phyloP scores from a whole-genome alignment of 306 rosid species.

The Albizia julibrissin region DNA sequence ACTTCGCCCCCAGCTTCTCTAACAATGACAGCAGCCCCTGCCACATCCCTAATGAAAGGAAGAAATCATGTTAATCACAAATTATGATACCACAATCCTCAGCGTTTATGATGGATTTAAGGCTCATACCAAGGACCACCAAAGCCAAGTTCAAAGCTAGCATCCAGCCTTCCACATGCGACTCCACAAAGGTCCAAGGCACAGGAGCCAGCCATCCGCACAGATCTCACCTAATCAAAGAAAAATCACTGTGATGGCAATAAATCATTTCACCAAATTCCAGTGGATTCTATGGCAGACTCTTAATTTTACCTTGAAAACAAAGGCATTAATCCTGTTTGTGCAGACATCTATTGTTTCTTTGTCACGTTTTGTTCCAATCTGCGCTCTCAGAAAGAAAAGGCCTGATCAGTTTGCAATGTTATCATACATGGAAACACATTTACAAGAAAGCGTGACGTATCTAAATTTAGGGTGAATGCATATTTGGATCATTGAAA shows the following conservation, averaged over 20 bases:
- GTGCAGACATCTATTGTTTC: conserved; percentile 63
- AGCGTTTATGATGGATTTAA: conserved; percentile 1
- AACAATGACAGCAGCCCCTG: conserved; percentile 80
- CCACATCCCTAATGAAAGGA: conserved; percentile 74
- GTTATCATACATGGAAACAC: conserved; percentile 13
- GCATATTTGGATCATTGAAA: background rate
- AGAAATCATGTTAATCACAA: conserved; percentile 19
- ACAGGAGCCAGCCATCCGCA: conserved; percentile 81
- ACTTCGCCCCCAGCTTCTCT: conserved; percentile 86
- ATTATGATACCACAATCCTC: conserved; percentile 7
- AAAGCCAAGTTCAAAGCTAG: conserved; percentile 60
- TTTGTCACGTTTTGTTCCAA: conserved; percentile 72
- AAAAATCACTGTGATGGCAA: conserved; percentile 25
- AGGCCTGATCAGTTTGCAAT: conserved; percentile 23
- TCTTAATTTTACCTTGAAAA: conserved; percentile 60
- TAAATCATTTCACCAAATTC: conserved; percentile 15
- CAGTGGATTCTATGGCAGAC: background rate
- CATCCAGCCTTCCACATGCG: conserved; percentile 86
- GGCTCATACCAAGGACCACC: conserved; percentile 89
- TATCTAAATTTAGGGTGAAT: background rate
- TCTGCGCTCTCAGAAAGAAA: conserved; percentile 52
- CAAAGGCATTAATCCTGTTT: conserved; percentile 60
- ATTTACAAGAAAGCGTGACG: conserved; percentile 4
- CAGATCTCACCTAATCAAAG: conserved; percentile 75
- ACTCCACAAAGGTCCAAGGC: conserved; percentile 85